Evolutionary conservation across 2,329 filamentous ascomycete genomes (phyloP), one percentile per base, ranked within the genome.

Genomic region (Phyllosticta paracitricarpa): DNA sequence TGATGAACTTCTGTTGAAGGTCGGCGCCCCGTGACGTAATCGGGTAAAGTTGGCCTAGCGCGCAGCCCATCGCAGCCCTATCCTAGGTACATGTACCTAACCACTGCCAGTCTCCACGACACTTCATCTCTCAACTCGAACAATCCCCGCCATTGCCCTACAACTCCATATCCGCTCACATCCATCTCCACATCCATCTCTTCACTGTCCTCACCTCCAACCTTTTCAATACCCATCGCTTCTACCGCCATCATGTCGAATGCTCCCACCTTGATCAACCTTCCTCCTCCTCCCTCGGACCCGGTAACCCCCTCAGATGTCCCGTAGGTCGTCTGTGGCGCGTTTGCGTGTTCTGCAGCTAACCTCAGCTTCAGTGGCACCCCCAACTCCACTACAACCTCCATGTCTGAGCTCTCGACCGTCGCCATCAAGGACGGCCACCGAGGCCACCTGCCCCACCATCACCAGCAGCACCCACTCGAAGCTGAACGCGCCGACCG

Each of bases 361-460:
- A 63, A 66, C 10, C 60, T 59, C 62, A 64, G 59, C 67, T 53
- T 55, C 52, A 96, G 91, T 65, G 92, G 93, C 69, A 97, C 93
- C 2, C 93, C 93, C 2, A 97, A 94, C 66, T 96, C 91, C 66
- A 88, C 89, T 51, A 95, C 90, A 3, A 97, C 92, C 12, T 95
- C 91, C 58, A 87, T 97, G 69, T 96, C 91, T 26, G 87, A 91
- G 51, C 83, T 97, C 56, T 96, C 91, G 17, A 97, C 93, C 19
- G 94, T 91, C 12, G 93, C 93, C 58, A 96, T 96, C 81, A 96
- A 97, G 76, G 93, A 97, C 72, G 93, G 93, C 68, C 91, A 97
- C 71, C 89, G 91, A 63, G 93, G 93, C 65, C 85, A 91, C 71
- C 81, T 87, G 28, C 84, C 85, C 28, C 82, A 86, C 61, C 76